Base-by-base conservation (phyloP, 2,329 filamentous ascomycete genomes). In the Diaporthe sp. region DNA sequence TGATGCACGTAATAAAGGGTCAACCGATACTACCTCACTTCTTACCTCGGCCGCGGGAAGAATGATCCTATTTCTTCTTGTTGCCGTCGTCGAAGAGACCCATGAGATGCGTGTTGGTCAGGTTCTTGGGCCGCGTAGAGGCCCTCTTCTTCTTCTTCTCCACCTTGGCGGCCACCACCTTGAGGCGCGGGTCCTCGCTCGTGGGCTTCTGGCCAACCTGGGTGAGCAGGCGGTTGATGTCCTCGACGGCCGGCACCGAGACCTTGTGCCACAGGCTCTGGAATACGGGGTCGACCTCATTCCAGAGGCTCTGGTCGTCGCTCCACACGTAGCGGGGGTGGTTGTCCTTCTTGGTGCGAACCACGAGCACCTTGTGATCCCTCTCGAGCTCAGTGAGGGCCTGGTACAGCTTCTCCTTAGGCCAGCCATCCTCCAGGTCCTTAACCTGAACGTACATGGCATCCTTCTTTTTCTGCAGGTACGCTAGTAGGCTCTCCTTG, bases 341-440 rank as follows among this genome's bases (percentile, higher is more conserved):
- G 81, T 94, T 93, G 83, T 98, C 96, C 87, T 98, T 98, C 86
- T 97, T 97, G 74, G 96, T 96, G 77, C 96, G 92, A 31, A 95
- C 94, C 8, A 98, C 95, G 49, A 98, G 89, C 61, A 98, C 89
- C 83, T 93, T 93, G 81, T 96, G 93, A 82, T 94, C 91, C 55
- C 85, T 85, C 86, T 98, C 96, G 71, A 99, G 89, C 79, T 91
- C 88, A 77, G 94, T 90, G 82, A 99, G 94, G 13, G 94, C 90
- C 28, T 93, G 90, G 76, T 96, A 92, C 49, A 77, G 76, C 63
- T 28, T 60, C 81, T 95, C 97, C 80, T 93, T 93, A 34, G 93
- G 92, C 97, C 97, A 99, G 78, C 97, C 97, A 83, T 99, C 97
- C 85, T 98, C 98, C 77, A 99, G 90, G 80, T 98, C 95, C 83